These are phyloP conservation scores for Eucalyptus pauciflora DNA, from an alignment of 345 rosid species.

Conservation along the genomic window DNA sequence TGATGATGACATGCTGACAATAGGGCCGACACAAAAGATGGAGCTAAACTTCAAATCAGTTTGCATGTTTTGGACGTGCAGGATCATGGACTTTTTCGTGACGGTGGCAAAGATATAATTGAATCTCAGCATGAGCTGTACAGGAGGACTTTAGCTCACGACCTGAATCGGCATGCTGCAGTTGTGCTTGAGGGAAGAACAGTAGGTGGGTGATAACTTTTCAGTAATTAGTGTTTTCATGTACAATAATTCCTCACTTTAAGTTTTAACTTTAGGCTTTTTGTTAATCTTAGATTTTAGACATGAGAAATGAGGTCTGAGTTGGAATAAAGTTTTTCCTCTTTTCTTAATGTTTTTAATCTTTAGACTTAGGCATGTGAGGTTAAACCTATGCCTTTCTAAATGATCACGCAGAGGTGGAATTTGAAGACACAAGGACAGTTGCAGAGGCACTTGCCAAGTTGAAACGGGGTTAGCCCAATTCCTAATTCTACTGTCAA, in stretches of 20 bases:
- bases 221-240: background rate
- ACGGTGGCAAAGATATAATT: slow-evolving; percentile 42
- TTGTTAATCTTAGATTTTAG: background rate
- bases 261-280: background rate
- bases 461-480: slow-evolving; percentile 53
- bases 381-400: background rate
- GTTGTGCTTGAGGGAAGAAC: slow-evolving; percentile 85
- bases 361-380: background rate
- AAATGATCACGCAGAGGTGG: slow-evolving; percentile 43
- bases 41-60: background rate
- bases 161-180: slow-evolving; percentile 82
- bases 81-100: slow-evolving; percentile 79
- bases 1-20: background rate
- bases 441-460: slow-evolving; percentile 86
- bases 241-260: background rate
- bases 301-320: background rate
- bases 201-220: slow-evolving; percentile 33
- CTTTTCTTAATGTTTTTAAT: background rate
- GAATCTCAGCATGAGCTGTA: slow-evolving; percentile 44
- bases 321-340: background rate
- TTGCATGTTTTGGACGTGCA: slow-evolving; percentile 5
- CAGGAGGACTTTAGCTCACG: slow-evolving; percentile 65
- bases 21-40: background rate
- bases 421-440: slow-evolving; percentile 55
- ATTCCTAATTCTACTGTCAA: background rate